phyloP scores from a whole-genome alignment of 139 green algal species.

The Tetraselmis chui region DNA sequence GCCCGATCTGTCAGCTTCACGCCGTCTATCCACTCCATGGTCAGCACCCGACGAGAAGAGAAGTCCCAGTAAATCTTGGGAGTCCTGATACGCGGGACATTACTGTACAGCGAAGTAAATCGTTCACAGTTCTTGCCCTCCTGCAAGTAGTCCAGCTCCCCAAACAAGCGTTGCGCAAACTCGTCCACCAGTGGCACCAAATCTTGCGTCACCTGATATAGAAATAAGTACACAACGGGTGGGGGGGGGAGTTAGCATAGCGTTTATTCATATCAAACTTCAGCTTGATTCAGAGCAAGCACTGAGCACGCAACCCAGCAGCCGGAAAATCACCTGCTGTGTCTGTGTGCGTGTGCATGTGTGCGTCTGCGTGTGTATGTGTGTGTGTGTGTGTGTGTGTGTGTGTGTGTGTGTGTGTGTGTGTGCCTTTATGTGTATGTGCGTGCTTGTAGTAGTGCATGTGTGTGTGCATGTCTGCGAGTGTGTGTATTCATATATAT shows the following conservation, averaged over 20 bases:
- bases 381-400: too few species aligned
- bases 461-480: too few species aligned
- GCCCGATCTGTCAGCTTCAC: constrained; percentile 75
- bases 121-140: constrained; percentile 84
- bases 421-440: too few species aligned
- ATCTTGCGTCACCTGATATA: constrained; percentile 49
- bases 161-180: constrained; percentile 88
- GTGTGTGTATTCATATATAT: too few species aligned
- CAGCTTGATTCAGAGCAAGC: too few species aligned
- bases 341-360: too few species aligned
- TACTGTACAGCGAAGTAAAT: constrained; percentile 69
- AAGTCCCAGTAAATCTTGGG: constrained; percentile 69
- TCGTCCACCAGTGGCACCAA: constrained; percentile 92
- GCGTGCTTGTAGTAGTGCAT: too few species aligned
- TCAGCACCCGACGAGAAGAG: constrained; percentile 64
- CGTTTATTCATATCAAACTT: not conserved
- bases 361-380: not conserved
- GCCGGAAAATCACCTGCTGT: too few species aligned
- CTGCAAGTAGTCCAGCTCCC: constrained; percentile 90
- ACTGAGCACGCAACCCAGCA: too few species aligned
- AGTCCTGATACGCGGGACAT: constrained; percentile 59
- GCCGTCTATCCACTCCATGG: constrained; percentile 98
- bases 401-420: too few species aligned
- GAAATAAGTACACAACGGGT: not conserved
- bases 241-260: not conserved